Evolutionary conservation across 1,284 basidiomycete genomes (phyloP), one percentile per base, ranked within the genome.

Genomic region (Ceratorhiza oryzae-sativae): DNA sequence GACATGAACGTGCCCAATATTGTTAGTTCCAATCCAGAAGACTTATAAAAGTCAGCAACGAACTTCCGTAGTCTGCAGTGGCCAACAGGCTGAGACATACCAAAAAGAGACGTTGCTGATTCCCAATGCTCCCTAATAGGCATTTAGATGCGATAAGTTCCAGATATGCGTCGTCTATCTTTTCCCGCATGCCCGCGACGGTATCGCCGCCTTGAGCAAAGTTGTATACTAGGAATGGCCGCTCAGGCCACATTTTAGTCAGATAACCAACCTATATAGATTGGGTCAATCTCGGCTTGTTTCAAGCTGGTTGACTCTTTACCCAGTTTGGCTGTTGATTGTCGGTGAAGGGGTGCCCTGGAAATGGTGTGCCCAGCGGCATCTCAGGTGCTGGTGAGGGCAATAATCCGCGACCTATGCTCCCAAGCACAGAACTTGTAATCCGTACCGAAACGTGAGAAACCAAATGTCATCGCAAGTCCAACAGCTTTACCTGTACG

Each of bases 21-120:
- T 65, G 32, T 74, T 74, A 49, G 71, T 74, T 27, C 73, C 72
- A 15, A 71, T 62, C 70, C 72, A 73, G 13, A 62, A 71, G 4
- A 71, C 68, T 73, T 23, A 34, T 55, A 25, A 15, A 27, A n/a
- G n/a, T n/a, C n/a, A n/a, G n/a, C 23, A 45, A 45, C 18, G 10
- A 15, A 8, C 25, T 5, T 27, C 15, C 36, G 49, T 20, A 27
- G 23, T 4, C 27, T 23, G 42, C 39, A 25, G 30, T 15, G 58
- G 23, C 18, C 4, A 20, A 23, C 39, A 6, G 8, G 32, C 13
- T 23, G 18, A 45, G 12, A 56, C 56, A 12, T 51, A 68, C 71
- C 65, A 48, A 72, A 74, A 0, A 74, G 46, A 3, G 73, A 9
- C 46, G 55, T 53, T 58, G 53, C 32, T 5, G 48, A 20, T n/a